These are phyloP conservation scores for Fusarium sp. DNA, from an alignment of 2,329 filamentous ascomycete species.

Conservation along the genomic window DNA sequence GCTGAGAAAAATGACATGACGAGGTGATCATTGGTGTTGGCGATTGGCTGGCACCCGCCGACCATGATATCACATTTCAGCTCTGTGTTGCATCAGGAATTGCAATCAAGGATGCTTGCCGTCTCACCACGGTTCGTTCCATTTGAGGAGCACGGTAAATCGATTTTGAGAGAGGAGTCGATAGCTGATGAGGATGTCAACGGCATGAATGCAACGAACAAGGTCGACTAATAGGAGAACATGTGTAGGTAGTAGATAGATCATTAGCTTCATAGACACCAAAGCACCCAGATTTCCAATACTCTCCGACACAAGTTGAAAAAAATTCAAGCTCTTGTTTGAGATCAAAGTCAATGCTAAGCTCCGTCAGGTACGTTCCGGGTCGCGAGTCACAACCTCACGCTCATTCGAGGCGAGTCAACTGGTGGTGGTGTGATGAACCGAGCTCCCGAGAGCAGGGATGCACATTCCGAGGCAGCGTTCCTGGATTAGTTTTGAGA, in stretches of 20 bases:
- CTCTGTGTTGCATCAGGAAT: not conserved
- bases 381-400: not conserved
- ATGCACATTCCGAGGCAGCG: not conserved
- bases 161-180: not conserved
- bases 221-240: not conserved
- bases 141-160: not conserved
- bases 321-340: not conserved
- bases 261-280: not conserved
- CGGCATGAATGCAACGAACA: not conserved
- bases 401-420: slow-evolving; percentile 2
- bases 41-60: not conserved
- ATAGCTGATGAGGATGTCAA: not conserved
- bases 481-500: not conserved
- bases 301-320: not conserved
- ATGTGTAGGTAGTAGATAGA: not conserved
- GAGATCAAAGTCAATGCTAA: not conserved
- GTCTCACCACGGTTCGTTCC: not conserved
- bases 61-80: slow-evolving; percentile 4
- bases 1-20: slow-evolving; percentile 15
- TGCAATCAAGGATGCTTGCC: not conserved
- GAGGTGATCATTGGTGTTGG: not conserved
- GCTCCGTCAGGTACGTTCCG: not conserved
- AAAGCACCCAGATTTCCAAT: not conserved
- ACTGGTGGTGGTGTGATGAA: slow-evolving; percentile 13
- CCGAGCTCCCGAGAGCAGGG: not conserved